A percentile compares a stretch with the other conserved stretches of the same genome.
Evolutionary conservation across 495 filamentous ascomycete species (phyloP).

Genomic region (Stereocaulon alpinum): DNA sequence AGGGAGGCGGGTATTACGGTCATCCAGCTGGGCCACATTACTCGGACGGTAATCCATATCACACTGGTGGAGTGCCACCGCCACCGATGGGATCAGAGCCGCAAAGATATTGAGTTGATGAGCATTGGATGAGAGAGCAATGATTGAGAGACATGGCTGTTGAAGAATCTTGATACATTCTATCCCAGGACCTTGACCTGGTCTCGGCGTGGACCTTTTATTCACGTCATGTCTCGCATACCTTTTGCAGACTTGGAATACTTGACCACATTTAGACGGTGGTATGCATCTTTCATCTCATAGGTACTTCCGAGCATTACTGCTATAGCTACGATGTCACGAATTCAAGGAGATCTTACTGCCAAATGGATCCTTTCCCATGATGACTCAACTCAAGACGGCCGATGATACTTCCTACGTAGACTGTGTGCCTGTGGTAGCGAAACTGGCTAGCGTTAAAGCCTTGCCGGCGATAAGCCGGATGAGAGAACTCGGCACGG

Average conservation of each 20-base stretch:
- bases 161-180: background rate
- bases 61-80: slow-evolving; percentile 10
- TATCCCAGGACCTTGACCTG: background rate
- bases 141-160: background rate
- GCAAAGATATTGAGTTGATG: background rate
- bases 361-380: background rate
- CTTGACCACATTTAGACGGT: background rate
- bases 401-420: too few relatives aligned
- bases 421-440: too few relatives aligned
- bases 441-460: too few relatives aligned
- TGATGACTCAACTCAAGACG: too few relatives aligned
- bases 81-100: slow-evolving; percentile 17
- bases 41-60: slow-evolving; percentile 15
- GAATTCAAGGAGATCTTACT: slow-evolving; percentile 7
- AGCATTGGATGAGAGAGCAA: background rate
- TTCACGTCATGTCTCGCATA: background rate
- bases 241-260: background rate
- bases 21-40: slow-evolving; percentile 13
- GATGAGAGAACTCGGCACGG: too few relatives aligned
- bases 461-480: too few relatives aligned
- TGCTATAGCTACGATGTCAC: background rate
- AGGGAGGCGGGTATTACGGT: slow-evolving; percentile 21
- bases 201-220: background rate
- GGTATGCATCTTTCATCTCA: background rate
- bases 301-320: slow-evolving; percentile 1